Evolutionary conservation across 371 early-diverging fungal genomes (phyloP).

Genomic region (Actinomucor elegans): DNA sequence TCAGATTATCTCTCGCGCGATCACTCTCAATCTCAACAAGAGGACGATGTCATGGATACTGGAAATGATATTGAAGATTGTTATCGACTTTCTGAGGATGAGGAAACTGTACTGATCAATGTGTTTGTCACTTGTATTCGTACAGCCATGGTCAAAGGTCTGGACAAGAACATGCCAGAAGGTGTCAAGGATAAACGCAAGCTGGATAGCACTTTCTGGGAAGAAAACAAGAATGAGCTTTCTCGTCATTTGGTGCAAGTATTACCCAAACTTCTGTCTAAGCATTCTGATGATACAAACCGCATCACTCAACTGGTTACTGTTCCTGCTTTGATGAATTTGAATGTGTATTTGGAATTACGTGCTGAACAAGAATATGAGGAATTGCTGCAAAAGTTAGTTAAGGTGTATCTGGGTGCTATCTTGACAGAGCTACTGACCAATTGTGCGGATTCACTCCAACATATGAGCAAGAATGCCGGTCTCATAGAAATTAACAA

Average conservation of each 20-base stretch:
- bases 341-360: conserved; percentile 65
- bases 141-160: conserved; percentile 31
- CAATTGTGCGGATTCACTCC: conserved; percentile 41
- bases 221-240: conserved; percentile 43
- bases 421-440: conserved; percentile 33
- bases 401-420: conserved; percentile 56
- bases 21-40: conserved; percentile 38
- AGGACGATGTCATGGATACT: conserved; percentile 15
- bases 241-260: conserved; percentile 56
- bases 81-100: conserved; percentile 58
- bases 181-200: conserved; percentile 21
- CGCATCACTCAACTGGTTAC: conserved; percentile 55
- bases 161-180: conserved; percentile 22
- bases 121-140: conserved; percentile 50
- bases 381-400: conserved; percentile 58
- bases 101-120: conserved; percentile 64
- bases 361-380: conserved; percentile 66
- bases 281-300: conserved; percentile 58
- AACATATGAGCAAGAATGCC: conserved; percentile 40
- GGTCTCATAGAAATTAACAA: conserved; percentile 39
- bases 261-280: conserved; percentile 65
- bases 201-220: conserved; percentile 24
- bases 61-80: conserved; percentile 26
- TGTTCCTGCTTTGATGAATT: conserved; percentile 58
- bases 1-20: conserved; percentile 61